Evolutionary conservation across 2,329 filamentous ascomycete species (phyloP).

Genomic region (Stenocarpella maydis): DNA sequence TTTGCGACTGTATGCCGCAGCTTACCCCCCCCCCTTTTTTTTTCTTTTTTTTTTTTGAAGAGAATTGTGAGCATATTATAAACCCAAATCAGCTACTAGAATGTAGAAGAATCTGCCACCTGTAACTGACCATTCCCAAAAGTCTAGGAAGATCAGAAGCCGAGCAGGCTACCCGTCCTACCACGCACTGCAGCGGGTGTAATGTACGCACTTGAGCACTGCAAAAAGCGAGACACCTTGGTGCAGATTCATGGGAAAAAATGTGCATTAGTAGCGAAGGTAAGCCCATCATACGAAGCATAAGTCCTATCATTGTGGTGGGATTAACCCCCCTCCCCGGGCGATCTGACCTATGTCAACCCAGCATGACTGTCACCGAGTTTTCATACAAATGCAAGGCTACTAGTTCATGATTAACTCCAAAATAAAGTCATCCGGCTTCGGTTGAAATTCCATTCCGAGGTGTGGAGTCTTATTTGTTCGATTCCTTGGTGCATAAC

Average conservation of each 20-base stretch:
- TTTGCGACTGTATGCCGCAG: no score
- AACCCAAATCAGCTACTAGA: no score
- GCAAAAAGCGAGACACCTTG: neutral
- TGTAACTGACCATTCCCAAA: neutral
- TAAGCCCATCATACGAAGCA: no score
- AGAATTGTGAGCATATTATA: no score
- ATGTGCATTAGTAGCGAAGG: neutral
- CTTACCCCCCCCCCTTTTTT: no score
- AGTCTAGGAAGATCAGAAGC: neutral
- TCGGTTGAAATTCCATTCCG: accelerated
- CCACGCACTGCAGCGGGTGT: neutral
- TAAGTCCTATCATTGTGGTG: no score
- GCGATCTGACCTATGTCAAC: no score
- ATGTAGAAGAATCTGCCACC: neutral
- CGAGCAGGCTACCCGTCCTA: neutral
- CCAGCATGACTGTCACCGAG: no score
- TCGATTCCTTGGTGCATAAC: neutral
- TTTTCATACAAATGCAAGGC: neutral
- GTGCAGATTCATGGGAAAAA: neutral
- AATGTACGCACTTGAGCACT: neutral
- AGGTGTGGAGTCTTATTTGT: neutral
- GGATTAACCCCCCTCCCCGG: no score
- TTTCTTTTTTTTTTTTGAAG: no score
- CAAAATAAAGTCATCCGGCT: no score
- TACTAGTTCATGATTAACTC: no score